Conservation (phyloP, 306 rosid species). For the Senna siamea region DNA sequence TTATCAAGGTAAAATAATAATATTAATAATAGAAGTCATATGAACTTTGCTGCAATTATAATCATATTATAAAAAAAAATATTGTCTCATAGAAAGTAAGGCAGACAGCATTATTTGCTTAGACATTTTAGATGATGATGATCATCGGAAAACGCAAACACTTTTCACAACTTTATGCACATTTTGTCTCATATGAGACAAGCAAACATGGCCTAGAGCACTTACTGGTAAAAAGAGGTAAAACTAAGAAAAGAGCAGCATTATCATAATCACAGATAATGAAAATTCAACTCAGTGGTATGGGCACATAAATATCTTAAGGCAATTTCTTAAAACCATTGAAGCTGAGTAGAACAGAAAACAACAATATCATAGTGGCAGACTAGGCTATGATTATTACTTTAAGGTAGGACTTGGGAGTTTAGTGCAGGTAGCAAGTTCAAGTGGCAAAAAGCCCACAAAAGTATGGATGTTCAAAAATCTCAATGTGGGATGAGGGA, state of each 20-base stretch:
- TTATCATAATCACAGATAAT: not conserved
- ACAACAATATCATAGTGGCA: not conserved
- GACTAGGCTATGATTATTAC: not conserved
- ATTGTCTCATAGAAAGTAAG: not conserved
- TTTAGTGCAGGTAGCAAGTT: not conserved
- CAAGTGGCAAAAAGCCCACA: conserved; percentile 6
- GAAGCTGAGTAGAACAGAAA: not conserved
- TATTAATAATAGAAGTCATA: not conserved
- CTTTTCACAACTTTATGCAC: not conserved
- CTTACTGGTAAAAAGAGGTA: not conserved
- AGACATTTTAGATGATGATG: not conserved
- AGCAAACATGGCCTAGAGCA: conserved; percentile 8
- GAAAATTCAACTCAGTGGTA: not conserved
- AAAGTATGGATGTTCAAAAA: not conserved
- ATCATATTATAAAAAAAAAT: not conserved
- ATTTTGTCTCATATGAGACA: not conserved
- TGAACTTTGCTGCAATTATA: not conserved
- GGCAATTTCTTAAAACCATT: conserved; percentile 8
- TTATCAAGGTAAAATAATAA: not conserved
- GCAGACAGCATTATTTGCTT: not conserved
- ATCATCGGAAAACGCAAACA: not conserved
- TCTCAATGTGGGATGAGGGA: not conserved
- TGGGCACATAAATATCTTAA: conserved; percentile 6
- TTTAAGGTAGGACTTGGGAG: not conserved
- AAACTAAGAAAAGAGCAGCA: not conserved